Evolutionary conservation across 1,284 basidiomycete genomes (phyloP).

Genomic region (Leccinum variabile): DNA sequence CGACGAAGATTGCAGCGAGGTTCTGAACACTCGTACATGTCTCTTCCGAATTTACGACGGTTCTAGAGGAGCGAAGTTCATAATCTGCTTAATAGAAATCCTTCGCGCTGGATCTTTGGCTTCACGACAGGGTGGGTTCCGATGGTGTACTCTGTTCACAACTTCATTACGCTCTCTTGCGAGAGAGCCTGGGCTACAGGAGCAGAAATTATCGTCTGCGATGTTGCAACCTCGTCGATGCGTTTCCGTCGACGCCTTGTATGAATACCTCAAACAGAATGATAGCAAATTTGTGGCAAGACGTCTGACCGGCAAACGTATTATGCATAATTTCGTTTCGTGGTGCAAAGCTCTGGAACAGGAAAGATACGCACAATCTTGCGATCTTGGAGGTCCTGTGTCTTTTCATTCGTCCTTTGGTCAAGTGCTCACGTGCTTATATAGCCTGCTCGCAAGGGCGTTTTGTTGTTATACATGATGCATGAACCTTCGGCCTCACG

Average conservation of each 20-base stretch:
- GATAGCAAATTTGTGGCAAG: background rate
- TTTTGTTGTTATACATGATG: background rate
- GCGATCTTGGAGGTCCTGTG: background rate
- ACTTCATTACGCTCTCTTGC: no score
- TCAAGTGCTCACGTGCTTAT: background rate
- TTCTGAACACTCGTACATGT: no score
- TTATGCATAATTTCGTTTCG: background rate
- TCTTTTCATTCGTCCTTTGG: no score
- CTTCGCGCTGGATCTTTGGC: no score
- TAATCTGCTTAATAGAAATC: no score
- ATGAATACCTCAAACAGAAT: background rate
- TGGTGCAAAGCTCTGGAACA: background rate
- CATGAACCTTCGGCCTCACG: background rate
- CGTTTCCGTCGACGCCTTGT: background rate
- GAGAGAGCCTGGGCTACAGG: no score
- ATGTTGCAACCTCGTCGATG: background rate
- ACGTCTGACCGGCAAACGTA: no score
- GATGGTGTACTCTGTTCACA: no score
- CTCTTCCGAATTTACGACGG: background rate
- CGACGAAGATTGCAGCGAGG: no score
- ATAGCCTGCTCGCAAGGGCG: background rate
- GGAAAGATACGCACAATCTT: background rate
- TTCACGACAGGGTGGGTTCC: no score
- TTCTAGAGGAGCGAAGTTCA: no score
- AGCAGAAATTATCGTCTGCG: background rate